Evolutionary conservation across 345 rosid genomes (phyloP), one percentile per base, ranked within the genome.

Genomic region (Acer saccharum): DNA sequence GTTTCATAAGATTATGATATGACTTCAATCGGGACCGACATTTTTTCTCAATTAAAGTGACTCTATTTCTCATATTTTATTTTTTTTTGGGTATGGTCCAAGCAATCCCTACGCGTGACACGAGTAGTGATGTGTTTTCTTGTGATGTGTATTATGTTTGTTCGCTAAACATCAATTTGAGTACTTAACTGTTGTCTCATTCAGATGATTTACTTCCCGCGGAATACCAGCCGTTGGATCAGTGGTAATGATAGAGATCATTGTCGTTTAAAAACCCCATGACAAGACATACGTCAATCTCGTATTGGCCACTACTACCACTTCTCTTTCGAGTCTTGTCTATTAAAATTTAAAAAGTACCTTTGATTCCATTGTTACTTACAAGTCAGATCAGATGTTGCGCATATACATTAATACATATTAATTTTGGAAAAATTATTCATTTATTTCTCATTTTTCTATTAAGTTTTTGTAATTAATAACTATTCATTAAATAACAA

Each of bases 111-210:
- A 35, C 46, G 76, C 76, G 68, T 73, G 76, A 44, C 68, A 20
- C 68, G 58, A 73, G 57, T 2, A 71, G 7, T 71, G 75, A 23
- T 32, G 18, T 43, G 16, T 55, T 62, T 17, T 0, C 0, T 35
- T 3, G 39, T 35, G 6, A 35, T 35, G 58, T 44, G 58, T 25
- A 14, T 23, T 48, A 61, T 7, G 46, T 43, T 35, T 35, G 76
- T 17, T 41, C 58, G 17, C 44, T 25, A 3, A 43, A 63, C 68
- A 73, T 9, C 60, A 8, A 73, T 35, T 35, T 35, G 5, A 4
- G 39, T 35, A 35, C 14, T 23, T 48, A 9, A 27, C 44, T 63
- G 69, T 60, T 74, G 77, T 74, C 57, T 46, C 50, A 46, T 16
- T 21, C 7, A 18, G 11, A 64, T 29, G 1, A 25, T 46, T 27